Conservation (phyloP, 2,329 filamentous ascomycete genomes). For the Apiospora saccharicola region DNA sequence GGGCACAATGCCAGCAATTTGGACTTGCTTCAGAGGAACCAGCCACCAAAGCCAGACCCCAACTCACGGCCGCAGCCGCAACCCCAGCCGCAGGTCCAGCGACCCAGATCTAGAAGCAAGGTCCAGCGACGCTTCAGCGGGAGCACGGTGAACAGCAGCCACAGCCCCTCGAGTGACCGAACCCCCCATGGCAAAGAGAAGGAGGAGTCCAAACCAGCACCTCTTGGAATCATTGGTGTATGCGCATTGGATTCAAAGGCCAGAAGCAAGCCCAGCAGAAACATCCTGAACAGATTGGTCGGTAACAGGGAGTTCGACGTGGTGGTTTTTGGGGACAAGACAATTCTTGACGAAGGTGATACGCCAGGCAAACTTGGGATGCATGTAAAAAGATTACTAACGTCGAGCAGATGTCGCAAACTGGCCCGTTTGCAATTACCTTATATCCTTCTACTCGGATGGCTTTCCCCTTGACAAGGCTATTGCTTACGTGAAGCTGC, state of each 20-base stretch:
- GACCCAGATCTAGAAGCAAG: slow-evolving; percentile 69
- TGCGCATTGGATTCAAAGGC: slow-evolving; percentile 97
- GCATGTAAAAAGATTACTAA: slow-evolving; percentile 35
- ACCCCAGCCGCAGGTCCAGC: slow-evolving; percentile 38
- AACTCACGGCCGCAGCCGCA: slow-evolving; percentile 48
- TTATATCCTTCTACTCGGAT: slow-evolving; percentile 98
- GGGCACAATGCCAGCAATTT: slow-evolving; percentile 49
- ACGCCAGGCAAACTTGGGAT: slow-evolving; percentile 49
- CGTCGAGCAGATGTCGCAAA: slow-evolving; percentile 48
- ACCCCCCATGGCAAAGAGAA: slow-evolving; percentile 62
- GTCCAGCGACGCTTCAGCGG: slow-evolving; percentile 80
- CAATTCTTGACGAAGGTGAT: slow-evolving; percentile 87
- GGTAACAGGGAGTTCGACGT: slow-evolving; percentile 94
- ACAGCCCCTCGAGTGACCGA: slow-evolving; percentile 79
- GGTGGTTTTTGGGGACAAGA: slow-evolving; percentile 97
- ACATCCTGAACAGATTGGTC: slow-evolving; percentile 92
- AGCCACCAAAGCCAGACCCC: slow-evolving; percentile 39
- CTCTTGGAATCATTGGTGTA: slow-evolving; percentile 80
- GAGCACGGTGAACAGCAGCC: slow-evolving; percentile 82
- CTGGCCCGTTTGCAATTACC: slow-evolving; percentile 71
- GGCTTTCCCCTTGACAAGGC: slow-evolving; percentile 97
- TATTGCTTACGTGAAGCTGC: slow-evolving; percentile 90
- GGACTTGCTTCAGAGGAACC: slow-evolving; percentile 55
- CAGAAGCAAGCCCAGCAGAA: slow-evolving; percentile 93
- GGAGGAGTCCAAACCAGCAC: slow-evolving; percentile 66